These are phyloP conservation scores for Suillus placidus DNA, from an alignment of 768 basidiomycete genomes.

Conservation along the genomic window DNA sequence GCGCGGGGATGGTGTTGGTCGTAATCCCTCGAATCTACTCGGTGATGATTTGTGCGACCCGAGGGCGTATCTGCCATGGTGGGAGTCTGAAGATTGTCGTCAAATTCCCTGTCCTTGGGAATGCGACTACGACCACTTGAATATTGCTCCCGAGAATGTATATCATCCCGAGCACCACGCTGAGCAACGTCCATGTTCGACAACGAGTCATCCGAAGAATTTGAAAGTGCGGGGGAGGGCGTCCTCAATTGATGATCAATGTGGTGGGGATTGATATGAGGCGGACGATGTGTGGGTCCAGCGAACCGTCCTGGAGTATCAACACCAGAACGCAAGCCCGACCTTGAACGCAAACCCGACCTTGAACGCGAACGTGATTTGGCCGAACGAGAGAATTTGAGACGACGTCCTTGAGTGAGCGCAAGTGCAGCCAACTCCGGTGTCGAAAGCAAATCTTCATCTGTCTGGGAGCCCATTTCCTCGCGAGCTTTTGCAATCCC, in stretches of 20 bases:
- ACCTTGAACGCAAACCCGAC: constrained; percentile 37
- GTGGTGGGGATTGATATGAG: constrained; percentile 27
- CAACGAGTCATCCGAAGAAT: constrained; percentile 42
- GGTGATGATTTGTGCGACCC: constrained; percentile 19
- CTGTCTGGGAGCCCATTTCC: constrained; percentile 22
- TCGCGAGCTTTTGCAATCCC: constrained; percentile 36
- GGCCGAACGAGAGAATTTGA: constrained; percentile 28
- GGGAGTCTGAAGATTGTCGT: constrained; percentile 64
- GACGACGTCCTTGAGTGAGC: constrained; percentile 34
- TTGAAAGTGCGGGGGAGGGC: constrained; percentile 40
- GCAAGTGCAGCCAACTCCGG: constrained; percentile 36
- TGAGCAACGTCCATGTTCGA: constrained; percentile 40
- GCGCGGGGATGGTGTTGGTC: constrained; percentile 47
- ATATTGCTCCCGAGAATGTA: constrained; percentile 41
- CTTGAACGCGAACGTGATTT: constrained; percentile 37
- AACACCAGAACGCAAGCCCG: constrained; percentile 56
- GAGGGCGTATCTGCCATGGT: constrained; percentile 45
- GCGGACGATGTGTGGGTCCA: constrained; percentile 52
- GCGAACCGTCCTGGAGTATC: constrained; percentile 66
- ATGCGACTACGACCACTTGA: constrained; percentile 57
- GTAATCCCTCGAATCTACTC: constrained; percentile 21
- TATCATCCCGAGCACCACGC: constrained; percentile 55
- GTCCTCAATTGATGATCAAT: constrained; percentile 5
- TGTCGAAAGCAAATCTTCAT: constrained; percentile 31
- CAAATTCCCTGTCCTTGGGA: constrained; percentile 60